Conservation (phyloP, 352 stramenopile genomes). For the Pythium aristosporum region DNA sequence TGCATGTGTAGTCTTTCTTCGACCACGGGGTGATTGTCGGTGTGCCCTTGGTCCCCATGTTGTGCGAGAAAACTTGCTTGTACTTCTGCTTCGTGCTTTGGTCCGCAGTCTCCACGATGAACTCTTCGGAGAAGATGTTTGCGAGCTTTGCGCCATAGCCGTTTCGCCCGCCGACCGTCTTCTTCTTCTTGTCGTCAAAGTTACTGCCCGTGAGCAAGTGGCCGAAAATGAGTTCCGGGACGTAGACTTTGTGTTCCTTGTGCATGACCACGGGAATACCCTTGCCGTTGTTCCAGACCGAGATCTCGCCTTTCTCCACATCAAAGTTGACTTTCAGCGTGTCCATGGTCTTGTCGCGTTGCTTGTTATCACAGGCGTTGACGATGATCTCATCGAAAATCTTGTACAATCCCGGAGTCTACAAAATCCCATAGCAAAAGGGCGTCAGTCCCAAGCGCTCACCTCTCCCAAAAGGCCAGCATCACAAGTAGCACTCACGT, state of each 20-base stretch:
- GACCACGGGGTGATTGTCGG: constrained; percentile 84
- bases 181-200: constrained; percentile 98
- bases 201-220: constrained; percentile 98
- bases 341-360: constrained; percentile 96
- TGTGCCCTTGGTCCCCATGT: constrained; percentile 93
- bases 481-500: constrained; percentile 32
- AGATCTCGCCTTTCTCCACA: constrained; percentile 91
- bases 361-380: constrained; percentile 99
- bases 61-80: constrained; percentile 88
- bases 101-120: constrained; percentile 98
- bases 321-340: constrained; percentile 95
- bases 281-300: constrained; percentile 97
- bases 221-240: constrained; percentile 98
- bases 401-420: constrained; percentile 96
- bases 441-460: not conserved
- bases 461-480: not conserved
- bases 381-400: constrained; percentile 99
- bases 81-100: constrained; percentile 92
- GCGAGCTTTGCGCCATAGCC: constrained; percentile 99
- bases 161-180: constrained; percentile 94
- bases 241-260: constrained; percentile 96
- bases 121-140: constrained; percentile 99
- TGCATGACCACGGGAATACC: constrained; percentile 97
- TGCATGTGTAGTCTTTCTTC: constrained; percentile 93
- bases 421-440: constrained; percentile 2